Conservation (phyloP, 176 grass and related monocot genomes). For the Coix lacrymajobi region DNA sequence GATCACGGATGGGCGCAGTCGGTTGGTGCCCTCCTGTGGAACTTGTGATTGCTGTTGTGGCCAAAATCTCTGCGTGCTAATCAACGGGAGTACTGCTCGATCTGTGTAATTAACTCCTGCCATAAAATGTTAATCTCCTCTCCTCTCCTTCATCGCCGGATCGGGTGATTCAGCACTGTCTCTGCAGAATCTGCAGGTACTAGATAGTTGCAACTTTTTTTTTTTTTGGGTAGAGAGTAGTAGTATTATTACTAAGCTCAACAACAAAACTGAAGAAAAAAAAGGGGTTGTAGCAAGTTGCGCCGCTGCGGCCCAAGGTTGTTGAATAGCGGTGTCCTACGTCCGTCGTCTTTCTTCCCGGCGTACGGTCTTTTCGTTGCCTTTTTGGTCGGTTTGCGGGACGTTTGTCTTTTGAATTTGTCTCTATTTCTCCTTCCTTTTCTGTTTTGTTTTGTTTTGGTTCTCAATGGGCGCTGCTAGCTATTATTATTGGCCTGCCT, state of each 20-base stretch:
- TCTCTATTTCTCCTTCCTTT: neutral
- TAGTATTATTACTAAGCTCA: neutral
- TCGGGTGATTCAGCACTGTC: too few relatives aligned
- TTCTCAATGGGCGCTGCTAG: neutral
- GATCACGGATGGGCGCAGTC: constrained; percentile 38
- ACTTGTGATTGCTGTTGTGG: constrained; percentile 39
- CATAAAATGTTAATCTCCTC: neutral
- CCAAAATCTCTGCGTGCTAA: neutral
- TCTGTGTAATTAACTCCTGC: constrained; percentile 24
- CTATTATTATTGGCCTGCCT: neutral
- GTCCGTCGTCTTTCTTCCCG: neutral
- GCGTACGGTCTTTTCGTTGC: neutral
- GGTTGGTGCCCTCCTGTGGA: constrained; percentile 45
- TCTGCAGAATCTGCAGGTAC: neutral
- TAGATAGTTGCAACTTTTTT: neutral
- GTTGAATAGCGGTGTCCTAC: neutral
- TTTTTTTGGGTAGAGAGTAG: neutral
- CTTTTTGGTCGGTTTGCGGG: constrained; percentile 15
- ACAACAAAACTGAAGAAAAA: neutral
- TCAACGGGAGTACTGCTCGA: neutral
- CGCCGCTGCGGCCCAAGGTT: neutral
- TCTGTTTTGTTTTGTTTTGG: neutral
- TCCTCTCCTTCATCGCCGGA: neutral
- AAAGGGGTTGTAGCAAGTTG: constrained; percentile 15
- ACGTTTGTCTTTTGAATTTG: constrained; percentile 13